These are phyloP conservation scores for Coniella lustricola DNA, from an alignment of 2,329 filamentous ascomycete species.

Conservation along the genomic window DNA sequence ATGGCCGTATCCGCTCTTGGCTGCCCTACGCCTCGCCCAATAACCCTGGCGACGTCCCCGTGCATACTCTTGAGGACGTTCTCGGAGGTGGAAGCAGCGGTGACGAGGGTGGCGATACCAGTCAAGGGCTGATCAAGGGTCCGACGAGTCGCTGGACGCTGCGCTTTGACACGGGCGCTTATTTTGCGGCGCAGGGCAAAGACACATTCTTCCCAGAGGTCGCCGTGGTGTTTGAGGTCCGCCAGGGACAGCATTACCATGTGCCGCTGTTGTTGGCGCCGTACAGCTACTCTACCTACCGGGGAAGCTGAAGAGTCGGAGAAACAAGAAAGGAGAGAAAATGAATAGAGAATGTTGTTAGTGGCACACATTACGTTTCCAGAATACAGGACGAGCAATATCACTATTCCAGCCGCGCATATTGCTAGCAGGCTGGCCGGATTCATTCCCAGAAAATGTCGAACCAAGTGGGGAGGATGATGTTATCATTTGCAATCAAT, in stretches of 20 bases:
- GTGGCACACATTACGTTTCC: too few relatives aligned
- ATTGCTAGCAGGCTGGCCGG: too few relatives aligned
- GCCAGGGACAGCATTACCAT: conserved; percentile 63
- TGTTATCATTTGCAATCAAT: too few relatives aligned
- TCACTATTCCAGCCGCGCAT: too few relatives aligned
- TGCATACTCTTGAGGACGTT: conserved; percentile 52
- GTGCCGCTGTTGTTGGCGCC: conserved; percentile 71
- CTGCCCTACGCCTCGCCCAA: conserved; percentile 46
- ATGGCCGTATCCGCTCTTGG: conserved; percentile 70
- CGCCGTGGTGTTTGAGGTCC: conserved; percentile 45
- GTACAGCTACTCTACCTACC: conserved; percentile 76
- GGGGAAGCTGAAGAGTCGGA: conserved; percentile 52
- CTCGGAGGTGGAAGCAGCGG: conserved; percentile 36
- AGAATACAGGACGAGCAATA: too few relatives aligned
- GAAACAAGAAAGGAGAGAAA: too few relatives aligned
- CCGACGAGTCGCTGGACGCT: conserved; percentile 54
- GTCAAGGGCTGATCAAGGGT: too few relatives aligned
- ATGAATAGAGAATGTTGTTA: too few relatives aligned
- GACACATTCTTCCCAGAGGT: conserved; percentile 55
- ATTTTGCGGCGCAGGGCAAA: conserved; percentile 56
- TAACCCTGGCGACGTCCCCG: conserved; percentile 48
- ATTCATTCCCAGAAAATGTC: too few relatives aligned
- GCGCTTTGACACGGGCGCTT: conserved; percentile 64
- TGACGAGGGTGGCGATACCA: too few relatives aligned
- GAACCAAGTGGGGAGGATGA: too few relatives aligned